Conservation (phyloP, 305 asterid genomes). For the Fraxinus sp. region DNA sequence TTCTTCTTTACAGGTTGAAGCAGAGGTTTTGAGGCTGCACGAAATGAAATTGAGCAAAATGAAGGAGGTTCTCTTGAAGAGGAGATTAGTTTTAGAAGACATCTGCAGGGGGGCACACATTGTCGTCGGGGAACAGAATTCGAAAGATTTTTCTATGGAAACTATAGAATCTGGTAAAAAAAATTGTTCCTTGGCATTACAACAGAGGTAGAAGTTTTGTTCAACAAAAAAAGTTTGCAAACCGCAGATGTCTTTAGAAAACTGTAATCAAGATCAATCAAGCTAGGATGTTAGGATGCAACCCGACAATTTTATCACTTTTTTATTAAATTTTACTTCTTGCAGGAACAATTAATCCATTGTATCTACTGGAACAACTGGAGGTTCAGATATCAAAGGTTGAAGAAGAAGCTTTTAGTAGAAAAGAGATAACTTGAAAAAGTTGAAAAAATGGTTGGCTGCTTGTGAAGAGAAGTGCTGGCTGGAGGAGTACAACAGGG, state of each 20-base stretch:
- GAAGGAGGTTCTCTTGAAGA: slow-evolving; percentile 72
- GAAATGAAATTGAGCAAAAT: slow-evolving; percentile 68
- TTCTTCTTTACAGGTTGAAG: slow-evolving; percentile 61
- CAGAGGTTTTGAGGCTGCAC: slow-evolving; percentile 69
- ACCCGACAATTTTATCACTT: slow-evolving; percentile 5
- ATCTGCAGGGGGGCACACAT: slow-evolving; percentile 68
- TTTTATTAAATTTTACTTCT: slow-evolving; percentile 12
- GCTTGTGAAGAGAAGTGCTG: slow-evolving; percentile 87
- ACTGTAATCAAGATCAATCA: not conserved
- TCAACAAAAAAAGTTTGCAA: not conserved
- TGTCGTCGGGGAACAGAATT: slow-evolving; percentile 49
- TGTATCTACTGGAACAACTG: slow-evolving; percentile 60
- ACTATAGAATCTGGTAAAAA: slow-evolving; percentile 63
- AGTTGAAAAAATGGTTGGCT: slow-evolving; percentile 78
- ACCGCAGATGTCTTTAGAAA: not conserved
- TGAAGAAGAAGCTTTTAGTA: slow-evolving; percentile 68
- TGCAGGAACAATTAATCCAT: slow-evolving; percentile 65
- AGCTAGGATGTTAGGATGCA: not conserved
- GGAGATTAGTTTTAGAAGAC: slow-evolving; percentile 60
- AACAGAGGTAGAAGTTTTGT: not conserved
- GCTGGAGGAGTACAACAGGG: slow-evolving; percentile 95
- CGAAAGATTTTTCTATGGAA: slow-evolving; percentile 46
- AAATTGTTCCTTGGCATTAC: not conserved
- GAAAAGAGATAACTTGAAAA: slow-evolving; percentile 84
- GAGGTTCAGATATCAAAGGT: slow-evolving; percentile 62